phyloP scores from a whole-genome alignment of 495 filamentous ascomycete species.

The Neohortaea acidophila region DNA sequence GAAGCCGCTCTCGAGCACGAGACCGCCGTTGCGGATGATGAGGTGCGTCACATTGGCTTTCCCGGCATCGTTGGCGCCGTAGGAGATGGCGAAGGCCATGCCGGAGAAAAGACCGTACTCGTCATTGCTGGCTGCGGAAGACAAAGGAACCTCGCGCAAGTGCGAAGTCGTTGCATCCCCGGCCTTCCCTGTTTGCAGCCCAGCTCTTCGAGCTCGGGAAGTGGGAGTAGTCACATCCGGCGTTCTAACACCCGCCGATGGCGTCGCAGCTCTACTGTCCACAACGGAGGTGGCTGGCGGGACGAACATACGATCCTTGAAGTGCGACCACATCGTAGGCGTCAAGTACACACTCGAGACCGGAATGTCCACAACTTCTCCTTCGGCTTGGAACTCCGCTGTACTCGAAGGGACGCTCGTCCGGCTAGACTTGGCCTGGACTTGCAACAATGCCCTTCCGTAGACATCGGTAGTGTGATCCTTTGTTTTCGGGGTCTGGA shows the following conservation, averaged over 20 bases:
- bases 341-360: constrained; percentile 26
- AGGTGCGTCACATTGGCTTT: constrained; percentile 36
- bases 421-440: constrained; percentile 18
- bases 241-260: constrained; percentile 9
- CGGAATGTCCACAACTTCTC: constrained; percentile 18
- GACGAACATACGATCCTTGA: constrained; percentile 22
- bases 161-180: neutral
- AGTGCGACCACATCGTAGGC: constrained; percentile 22
- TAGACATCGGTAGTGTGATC: constrained; percentile 22
- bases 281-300: neutral
- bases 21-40: constrained; percentile 51
- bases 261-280: constrained; percentile 13
- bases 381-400: neutral
- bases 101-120: constrained; percentile 40
- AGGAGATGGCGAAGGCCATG: constrained; percentile 72
- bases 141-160: constrained; percentile 9
- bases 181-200: constrained; percentile 1
- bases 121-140: constrained; percentile 1
- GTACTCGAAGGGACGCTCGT: constrained; percentile 16
- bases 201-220: constrained; percentile 17
- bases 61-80: constrained; percentile 37
- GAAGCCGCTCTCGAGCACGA: constrained; percentile 60
- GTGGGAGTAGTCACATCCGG: constrained; percentile 17
- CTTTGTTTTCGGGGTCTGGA: constrained; percentile 9
- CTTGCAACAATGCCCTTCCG: constrained; percentile 23